Base-by-base conservation (phyloP, 108 stramenopile genomes). In the Nannochloropsis salina region DNA sequence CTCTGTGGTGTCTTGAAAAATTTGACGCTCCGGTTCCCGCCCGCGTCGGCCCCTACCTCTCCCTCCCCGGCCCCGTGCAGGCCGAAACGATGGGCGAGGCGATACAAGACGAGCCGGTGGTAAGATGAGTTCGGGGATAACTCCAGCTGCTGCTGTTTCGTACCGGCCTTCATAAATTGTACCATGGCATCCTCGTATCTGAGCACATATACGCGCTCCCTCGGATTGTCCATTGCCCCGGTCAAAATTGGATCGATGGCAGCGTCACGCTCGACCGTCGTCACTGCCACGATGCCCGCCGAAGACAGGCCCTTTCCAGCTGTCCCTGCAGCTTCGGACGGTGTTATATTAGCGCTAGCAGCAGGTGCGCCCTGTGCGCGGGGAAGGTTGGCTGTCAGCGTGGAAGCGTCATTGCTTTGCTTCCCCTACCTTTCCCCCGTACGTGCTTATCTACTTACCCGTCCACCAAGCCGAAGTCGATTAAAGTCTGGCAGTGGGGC, bases 101-200 rank as follows among this genome's bases (percentile, higher is more conserved):
- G 95, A 90, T 97, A 95, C 51, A 95, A 81, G 82, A 95, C 87
- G 41, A 94, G 90, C 80, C 96, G 90, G 84, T 97, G 96, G 88
- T 96, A 97, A 80, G 92, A 89, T 47, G 90, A 79, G 43, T 89
- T 84, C 44, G 87, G 86, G 41, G 90, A 85, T 21, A 87, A 44
- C 44, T 83, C 88, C 81, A 92, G 45, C 80, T 43, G 51, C 61
- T 85, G 88, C 12, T 81, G 80, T 47, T 89, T 83, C 21, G 86
- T 87, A 10, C 90, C 80, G 31, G 92, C 92, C 82, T 93, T 93
- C 86, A 95, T 89, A 87, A 95, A 96, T 42, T 94, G 93, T 6
- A 93, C 79, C 51, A 97, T 83, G 12, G 85, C 86, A 84, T 93
- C 90, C 92, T 97, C 96, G 45, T 95, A 88, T 82, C 93, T 92